These are phyloP conservation scores for Phytophthora niederhauseri DNA, from an alignment of 352 stramenopile species.

Conservation along the genomic window DNA sequence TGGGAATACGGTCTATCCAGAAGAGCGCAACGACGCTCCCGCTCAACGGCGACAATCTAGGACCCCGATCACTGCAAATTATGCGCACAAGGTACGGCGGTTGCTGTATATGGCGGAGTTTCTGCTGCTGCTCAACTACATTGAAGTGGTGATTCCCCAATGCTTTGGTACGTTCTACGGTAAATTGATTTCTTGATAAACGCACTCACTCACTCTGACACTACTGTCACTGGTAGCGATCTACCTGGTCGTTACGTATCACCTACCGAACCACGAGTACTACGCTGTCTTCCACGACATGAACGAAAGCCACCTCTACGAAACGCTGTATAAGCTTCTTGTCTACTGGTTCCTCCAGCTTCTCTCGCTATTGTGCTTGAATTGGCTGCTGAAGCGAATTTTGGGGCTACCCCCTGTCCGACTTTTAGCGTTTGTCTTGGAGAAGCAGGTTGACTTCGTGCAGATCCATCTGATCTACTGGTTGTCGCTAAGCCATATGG, in stretches of 20 bases:
- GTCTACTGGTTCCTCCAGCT: neutral
- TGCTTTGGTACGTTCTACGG: neutral
- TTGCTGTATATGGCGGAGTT: constrained; percentile 2
- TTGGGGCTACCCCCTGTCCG: neutral
- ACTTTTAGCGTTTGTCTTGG: neutral
- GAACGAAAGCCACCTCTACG: neutral
- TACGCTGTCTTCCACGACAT: neutral
- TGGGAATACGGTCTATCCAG: neutral
- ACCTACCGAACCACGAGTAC: neutral
- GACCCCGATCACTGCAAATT: neutral
- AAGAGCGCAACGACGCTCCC: neutral
- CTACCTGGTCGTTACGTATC: neutral
- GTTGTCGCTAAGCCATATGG: neutral
- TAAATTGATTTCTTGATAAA: no score
- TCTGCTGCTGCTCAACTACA: neutral
- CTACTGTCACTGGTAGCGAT: neutral
- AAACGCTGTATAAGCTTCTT: neutral
- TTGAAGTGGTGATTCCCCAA: neutral
- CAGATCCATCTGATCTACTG: neutral
- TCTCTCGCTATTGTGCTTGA: neutral
- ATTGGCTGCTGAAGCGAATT: neutral
- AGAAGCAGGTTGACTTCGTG: neutral
- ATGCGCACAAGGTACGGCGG: neutral
- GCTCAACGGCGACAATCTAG: neutral
- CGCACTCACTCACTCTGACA: neutral